phyloP scores from a whole-genome alignment of 2,329 filamentous ascomycete genomes.

The Cladobotryum protrusum region DNA sequence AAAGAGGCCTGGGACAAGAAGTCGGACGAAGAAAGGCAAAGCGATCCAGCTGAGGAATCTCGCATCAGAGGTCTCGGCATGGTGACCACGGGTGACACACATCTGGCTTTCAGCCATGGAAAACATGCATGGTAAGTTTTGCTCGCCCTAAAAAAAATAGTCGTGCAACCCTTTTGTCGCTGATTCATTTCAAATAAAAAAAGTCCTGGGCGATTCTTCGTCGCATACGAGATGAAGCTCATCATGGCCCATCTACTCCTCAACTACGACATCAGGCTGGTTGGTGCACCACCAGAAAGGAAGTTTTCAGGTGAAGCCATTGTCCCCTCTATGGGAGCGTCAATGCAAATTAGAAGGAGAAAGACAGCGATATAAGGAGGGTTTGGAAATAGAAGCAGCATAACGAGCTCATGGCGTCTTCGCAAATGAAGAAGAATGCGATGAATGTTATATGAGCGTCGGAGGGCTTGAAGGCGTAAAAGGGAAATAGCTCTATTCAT shows the following conservation, averaged over 20 bases:
- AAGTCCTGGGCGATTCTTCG: constrained; percentile 50
- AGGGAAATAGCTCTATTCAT: no score
- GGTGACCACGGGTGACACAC: constrained; percentile 45
- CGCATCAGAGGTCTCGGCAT: constrained; percentile 38
- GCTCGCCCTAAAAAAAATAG: no score
- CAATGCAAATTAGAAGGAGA: constrained; percentile 22
- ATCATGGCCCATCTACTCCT: constrained; percentile 43
- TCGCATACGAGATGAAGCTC: constrained; percentile 50
- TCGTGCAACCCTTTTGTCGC: no score
- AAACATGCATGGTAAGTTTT: constrained; percentile 40
- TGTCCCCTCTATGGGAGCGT: constrained; percentile 21
- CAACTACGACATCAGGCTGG: constrained; percentile 46
- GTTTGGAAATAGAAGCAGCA: not conserved
- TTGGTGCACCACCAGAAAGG: constrained; percentile 33
- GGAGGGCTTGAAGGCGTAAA: no score
- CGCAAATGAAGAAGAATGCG: no score
- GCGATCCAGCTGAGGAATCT: constrained; percentile 24
- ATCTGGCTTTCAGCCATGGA: constrained; percentile 52
- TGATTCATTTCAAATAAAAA: no score
- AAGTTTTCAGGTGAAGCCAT: constrained; percentile 41
- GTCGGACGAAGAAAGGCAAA: constrained; percentile 21
- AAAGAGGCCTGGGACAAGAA: constrained; percentile 33
- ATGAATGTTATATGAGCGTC: no score
- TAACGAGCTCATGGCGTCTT: no score
- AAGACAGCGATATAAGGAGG: not conserved